These are phyloP conservation scores for Phytopythium montanum DNA, from an alignment of 352 stramenopile genomes.

Conservation along the genomic window DNA sequence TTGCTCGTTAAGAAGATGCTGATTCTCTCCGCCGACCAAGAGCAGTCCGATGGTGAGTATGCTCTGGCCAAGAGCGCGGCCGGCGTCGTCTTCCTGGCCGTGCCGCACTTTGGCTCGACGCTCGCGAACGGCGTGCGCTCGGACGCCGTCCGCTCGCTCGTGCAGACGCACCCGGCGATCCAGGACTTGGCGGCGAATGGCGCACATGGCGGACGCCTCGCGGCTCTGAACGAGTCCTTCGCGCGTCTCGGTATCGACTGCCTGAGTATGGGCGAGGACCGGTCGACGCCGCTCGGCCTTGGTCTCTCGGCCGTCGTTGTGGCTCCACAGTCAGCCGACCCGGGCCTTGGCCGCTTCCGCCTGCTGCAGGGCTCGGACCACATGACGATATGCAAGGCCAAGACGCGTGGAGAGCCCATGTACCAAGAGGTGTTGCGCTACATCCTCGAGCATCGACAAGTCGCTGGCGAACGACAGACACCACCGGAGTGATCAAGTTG, in stretches of 20 bases:
- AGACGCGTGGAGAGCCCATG: constrained; percentile 51
- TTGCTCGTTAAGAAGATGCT: constrained; percentile 87
- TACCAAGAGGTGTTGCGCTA: constrained; percentile 56
- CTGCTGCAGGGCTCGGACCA: constrained; percentile 61
- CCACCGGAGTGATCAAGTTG: no score
- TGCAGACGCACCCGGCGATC: constrained; percentile 75
- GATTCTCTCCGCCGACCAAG: constrained; percentile 30
- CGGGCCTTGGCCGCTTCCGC: constrained; percentile 64
- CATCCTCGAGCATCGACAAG: constrained; percentile 16
- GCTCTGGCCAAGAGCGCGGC: constrained; percentile 37
- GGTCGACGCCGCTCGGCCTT: constrained; percentile 55
- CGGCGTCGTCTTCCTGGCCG: constrained; percentile 75
- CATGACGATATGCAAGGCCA: constrained; percentile 88
- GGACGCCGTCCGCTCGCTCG: constrained; percentile 58
- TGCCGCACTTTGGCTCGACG: constrained; percentile 83
- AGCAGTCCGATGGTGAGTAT: not conserved
- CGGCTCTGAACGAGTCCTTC: constrained; percentile 67
- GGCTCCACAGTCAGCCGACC: constrained; percentile 69
- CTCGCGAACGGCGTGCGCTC: constrained; percentile 62
- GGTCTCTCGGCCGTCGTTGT: constrained; percentile 75
- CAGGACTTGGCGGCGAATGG: constrained; percentile 52
- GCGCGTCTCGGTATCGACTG: constrained; percentile 60
- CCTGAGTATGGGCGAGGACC: constrained; percentile 67
- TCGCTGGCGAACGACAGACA: no score
- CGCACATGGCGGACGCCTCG: constrained; percentile 42